phyloP scores from a whole-genome alignment of 2,329 filamentous ascomycete genomes.

The Calonectria honghensis region DNA sequence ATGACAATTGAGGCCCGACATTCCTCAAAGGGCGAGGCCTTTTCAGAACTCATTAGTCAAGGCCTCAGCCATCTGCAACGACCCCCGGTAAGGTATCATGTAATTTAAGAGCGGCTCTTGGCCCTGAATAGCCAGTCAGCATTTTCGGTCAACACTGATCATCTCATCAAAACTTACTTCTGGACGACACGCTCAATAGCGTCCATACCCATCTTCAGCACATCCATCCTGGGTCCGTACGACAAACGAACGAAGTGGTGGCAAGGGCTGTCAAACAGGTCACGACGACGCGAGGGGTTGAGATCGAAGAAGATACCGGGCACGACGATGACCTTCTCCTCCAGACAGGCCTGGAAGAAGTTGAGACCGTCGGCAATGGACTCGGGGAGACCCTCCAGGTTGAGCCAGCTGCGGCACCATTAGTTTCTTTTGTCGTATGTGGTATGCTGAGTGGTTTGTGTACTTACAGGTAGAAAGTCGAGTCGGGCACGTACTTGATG shows the following conservation, averaged over 20 bases:
- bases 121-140: slow-evolving; percentile 47
- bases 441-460: neutral
- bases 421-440: slow-evolving; percentile 15
- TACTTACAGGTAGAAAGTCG: slow-evolving; percentile 92
- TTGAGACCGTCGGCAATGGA: slow-evolving; percentile 94
- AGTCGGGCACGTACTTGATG: slow-evolving; percentile 89
- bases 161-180: slow-evolving; percentile 70
- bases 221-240: slow-evolving; percentile 89
- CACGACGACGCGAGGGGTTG: slow-evolving; percentile 91
- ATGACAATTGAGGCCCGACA: slow-evolving; percentile 6
- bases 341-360: slow-evolving; percentile 95
- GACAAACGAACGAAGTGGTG: slow-evolving; percentile 93
- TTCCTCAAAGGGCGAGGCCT: slow-evolving; percentile 2
- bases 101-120: slow-evolving; percentile 47
- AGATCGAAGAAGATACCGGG: slow-evolving; percentile 98
- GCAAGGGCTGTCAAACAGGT: slow-evolving; percentile 95
- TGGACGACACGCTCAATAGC: slow-evolving; percentile 88
- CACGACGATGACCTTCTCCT: slow-evolving; percentile 97
- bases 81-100: neutral
- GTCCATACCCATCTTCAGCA: slow-evolving; percentile 85
- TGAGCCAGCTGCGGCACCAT: slow-evolving; percentile 67
- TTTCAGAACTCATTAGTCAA: slow-evolving; percentile 25
- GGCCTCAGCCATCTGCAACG: neutral
- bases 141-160: neutral
- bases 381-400: slow-evolving; percentile 81